A percentile compares a stretch with the other conserved stretches of the same genome.
phyloP scores from a whole-genome alignment of 192 early-diverging fungal species.

The Backusella tuberculispora region DNA sequence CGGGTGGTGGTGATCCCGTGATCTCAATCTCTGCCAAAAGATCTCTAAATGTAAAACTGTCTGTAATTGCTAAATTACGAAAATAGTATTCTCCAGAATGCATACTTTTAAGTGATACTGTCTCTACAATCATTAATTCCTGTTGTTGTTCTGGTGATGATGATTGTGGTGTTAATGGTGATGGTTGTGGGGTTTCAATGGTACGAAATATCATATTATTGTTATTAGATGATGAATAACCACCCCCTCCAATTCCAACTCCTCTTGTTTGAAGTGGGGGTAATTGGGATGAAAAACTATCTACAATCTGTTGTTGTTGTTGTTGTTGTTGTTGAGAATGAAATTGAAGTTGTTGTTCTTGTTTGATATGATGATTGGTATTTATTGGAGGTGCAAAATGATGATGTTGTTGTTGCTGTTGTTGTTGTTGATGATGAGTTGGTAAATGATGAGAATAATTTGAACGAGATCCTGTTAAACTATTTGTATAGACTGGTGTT shows the following conservation, averaged over 20 bases:
- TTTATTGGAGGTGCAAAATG: not conserved
- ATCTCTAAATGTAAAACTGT: constrained; percentile 44
- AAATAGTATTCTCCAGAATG: constrained; percentile 31
- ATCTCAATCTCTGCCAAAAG: constrained; percentile 41
- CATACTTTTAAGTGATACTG: constrained; percentile 38
- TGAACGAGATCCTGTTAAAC: not conserved
- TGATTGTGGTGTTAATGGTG: not conserved
- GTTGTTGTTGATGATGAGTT: not conserved
- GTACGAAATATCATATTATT: not conserved
- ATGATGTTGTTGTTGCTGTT: not conserved
- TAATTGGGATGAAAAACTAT: constrained; percentile 33
- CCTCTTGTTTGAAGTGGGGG: constrained; percentile 29
- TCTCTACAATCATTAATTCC: constrained; percentile 27
- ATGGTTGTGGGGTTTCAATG: constrained; percentile 1
- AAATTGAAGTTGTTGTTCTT: not conserved
- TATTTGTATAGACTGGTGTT: constrained; percentile 16
- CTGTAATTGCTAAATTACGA: constrained; percentile 43
- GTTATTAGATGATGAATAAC: not conserved
- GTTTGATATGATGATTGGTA: not conserved
- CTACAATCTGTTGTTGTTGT: constrained; percentile 4
- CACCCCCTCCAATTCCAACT: no score
- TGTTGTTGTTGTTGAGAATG: constrained; percentile 5
- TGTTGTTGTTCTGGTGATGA: constrained; percentile 17
- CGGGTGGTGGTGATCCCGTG: constrained; percentile 35
- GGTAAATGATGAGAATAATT: not conserved